Evolutionary conservation across 2,329 filamentous ascomycete genomes (phyloP), one percentile per base, ranked within the genome.

Genomic region (Claviceps lovelessii): DNA sequence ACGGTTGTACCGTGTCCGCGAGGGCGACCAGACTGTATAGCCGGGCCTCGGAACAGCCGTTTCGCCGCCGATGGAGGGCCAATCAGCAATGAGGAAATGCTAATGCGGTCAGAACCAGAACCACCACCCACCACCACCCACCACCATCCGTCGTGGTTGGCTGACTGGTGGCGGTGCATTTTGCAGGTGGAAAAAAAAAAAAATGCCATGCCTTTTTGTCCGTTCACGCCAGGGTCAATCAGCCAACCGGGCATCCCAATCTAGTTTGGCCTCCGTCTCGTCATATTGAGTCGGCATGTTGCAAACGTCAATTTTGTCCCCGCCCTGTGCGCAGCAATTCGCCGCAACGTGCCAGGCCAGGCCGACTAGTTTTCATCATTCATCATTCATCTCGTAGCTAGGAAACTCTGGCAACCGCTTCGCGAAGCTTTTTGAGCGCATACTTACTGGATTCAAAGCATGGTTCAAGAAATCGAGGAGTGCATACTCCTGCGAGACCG

Each of bases 11-110:
- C 23, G 23, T 23, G 23, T 23, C 23, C 23, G 23, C 23, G 23
- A 23, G 23, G 23, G 23, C 31, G 31, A 33, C 31, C 31, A 9
- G 31, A 37, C 35, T 7, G 23, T 23, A 23, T 23, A 11, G 11
- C 35, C 35, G 35, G 35, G 7, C 35, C 35, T 7, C 35, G 35
- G 35, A 37, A 37, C 11, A 37, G 47, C 19, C 31, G 46, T 33
- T 46, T 55, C 10, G 55, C 44, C 55, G 52, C 48, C 44, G 15
- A 52, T 37, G 11, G 15, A 44, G n/a, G 28, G 49, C 65, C 63
- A 67, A 66, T 66, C 58, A 62, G 47, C 51, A 54, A 54, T n/a
- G 56, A 53, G 45, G 53, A 52, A 61, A 67, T 67, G 55, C 60
- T 54, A 67, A 67, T 66, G 58, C 52, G 49, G 53, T 23, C 45